These are phyloP conservation scores for Sugiyamaella smithiae DNA, from an alignment of 805 yeast genomes.

Conservation along the genomic window DNA sequence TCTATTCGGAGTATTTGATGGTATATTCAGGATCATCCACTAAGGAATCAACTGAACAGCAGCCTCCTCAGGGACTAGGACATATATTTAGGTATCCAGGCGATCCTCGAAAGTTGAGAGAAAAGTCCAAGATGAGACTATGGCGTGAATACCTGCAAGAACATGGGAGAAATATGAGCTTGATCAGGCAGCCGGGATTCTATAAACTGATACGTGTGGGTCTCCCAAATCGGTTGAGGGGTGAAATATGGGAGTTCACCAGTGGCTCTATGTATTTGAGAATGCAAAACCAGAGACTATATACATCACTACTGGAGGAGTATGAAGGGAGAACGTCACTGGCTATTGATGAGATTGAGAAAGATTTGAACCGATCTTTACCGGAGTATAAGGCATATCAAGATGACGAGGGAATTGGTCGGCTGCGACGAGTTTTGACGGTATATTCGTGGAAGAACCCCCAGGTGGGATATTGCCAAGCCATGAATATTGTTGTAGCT, in stretches of 20 bases:
- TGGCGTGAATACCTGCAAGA: constrained; percentile 90
- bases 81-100: constrained; percentile 86
- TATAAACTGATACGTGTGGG: constrained; percentile 86
- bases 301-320: constrained; percentile 54
- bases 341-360: constrained; percentile 95
- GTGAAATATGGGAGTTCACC: constrained; percentile 93
- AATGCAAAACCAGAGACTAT: constrained; percentile 58
- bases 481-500: constrained; percentile 80
- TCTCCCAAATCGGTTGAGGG: constrained; percentile 88
- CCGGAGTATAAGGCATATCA: constrained; percentile 98
- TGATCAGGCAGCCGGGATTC: constrained; percentile 71
- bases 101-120: constrained; percentile 69
- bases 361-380: constrained; percentile 87
- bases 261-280: constrained; percentile 82
- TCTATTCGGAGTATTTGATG: constrained; percentile 82
- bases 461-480: constrained; percentile 97
- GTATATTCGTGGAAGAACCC: constrained; percentile 98
- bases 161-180: constrained; percentile 79
- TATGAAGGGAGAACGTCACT: constrained; percentile 64
- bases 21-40: constrained; percentile 13
- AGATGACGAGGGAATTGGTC: constrained; percentile 73
- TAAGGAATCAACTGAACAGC: constrained; percentile 32
- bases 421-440: constrained; percentile 82
- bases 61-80: constrained; percentile 87
- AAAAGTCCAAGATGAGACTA: constrained; percentile 78